Evolutionary conservation across 2,329 filamentous ascomycete genomes (phyloP).

Genomic region (Pseudogymnoascus pannorum): DNA sequence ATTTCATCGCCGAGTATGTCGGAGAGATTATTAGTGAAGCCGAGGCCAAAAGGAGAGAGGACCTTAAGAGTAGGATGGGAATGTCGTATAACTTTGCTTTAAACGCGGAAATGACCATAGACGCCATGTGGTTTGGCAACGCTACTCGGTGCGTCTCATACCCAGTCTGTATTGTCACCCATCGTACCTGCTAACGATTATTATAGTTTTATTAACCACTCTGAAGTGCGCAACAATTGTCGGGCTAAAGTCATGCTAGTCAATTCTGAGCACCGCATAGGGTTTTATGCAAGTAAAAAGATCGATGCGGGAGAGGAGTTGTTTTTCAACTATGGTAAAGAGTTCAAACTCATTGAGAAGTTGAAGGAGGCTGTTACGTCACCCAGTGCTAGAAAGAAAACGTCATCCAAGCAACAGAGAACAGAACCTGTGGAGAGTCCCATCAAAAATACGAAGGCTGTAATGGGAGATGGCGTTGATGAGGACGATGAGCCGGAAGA

Average conservation of each 20-base stretch:
- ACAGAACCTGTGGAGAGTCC: background rate
- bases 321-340: constrained; percentile 73
- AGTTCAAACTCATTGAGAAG: constrained; percentile 36
- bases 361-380: background rate
- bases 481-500: background rate
- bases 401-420: background rate
- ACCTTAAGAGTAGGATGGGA: constrained; percentile 29
- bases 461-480: background rate
- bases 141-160: background rate
- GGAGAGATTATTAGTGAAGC: constrained; percentile 51
- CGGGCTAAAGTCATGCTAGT: constrained; percentile 64
- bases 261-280: constrained; percentile 69
- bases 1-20: constrained; percentile 76
- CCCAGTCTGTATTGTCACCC: constrained; percentile 27
- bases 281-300: constrained; percentile 59
- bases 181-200: constrained; percentile 69
- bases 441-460: background rate
- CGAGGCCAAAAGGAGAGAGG: constrained; percentile 21
- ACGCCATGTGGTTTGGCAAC: background rate
- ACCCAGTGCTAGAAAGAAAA: background rate
- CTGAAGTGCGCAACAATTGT: constrained; percentile 56
- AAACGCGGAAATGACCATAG: constrained; percentile 34
- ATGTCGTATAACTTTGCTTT: constrained; percentile 45
- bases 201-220: constrained; percentile 77
- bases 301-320: constrained; percentile 69